Conservation (phyloP, 164 flowering plant genomes). For the Paratinospora sagittata region DNA sequence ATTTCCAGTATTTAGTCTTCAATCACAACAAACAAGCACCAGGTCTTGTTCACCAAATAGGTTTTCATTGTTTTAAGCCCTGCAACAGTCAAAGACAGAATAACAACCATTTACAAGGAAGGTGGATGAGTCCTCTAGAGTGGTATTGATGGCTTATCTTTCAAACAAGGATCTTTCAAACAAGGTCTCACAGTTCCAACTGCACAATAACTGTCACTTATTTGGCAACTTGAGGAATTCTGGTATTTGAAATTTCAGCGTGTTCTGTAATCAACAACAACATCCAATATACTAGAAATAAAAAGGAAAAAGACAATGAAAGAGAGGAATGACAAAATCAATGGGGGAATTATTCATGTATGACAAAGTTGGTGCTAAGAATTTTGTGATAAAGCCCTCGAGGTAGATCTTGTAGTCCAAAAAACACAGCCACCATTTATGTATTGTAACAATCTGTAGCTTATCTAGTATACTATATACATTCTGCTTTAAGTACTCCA, state of each 20-base stretch:
- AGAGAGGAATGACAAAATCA: background rate
- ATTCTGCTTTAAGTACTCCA: too few species aligned
- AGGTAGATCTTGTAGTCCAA: background rate
- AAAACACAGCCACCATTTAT: background rate
- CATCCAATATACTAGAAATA: background rate
- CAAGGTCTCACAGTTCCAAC: too few species aligned
- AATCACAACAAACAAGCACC: background rate
- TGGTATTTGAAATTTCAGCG: background rate
- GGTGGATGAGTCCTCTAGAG: too few species aligned
- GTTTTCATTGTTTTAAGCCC: background rate
- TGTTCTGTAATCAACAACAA: background rate
- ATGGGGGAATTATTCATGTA: background rate
- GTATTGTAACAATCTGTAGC: too few species aligned
- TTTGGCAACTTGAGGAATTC: too few species aligned
- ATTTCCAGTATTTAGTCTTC: background rate
- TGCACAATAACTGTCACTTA: too few species aligned
- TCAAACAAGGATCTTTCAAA: too few species aligned
- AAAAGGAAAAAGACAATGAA: background rate
- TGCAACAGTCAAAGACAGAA: background rate
- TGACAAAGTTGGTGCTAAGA: background rate
- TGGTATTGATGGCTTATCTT: too few species aligned
- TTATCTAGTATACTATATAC: too few species aligned
- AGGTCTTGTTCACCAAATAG: too few species aligned
- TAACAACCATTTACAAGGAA: background rate
- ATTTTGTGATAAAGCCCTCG: too few species aligned